A percentile compares a stretch with the other conserved stretches of the same genome.
These are phyloP conservation scores for Saccharomycopsis fibuligera DNA, from an alignment of 805 yeast genomes.

Conservation along the genomic window DNA sequence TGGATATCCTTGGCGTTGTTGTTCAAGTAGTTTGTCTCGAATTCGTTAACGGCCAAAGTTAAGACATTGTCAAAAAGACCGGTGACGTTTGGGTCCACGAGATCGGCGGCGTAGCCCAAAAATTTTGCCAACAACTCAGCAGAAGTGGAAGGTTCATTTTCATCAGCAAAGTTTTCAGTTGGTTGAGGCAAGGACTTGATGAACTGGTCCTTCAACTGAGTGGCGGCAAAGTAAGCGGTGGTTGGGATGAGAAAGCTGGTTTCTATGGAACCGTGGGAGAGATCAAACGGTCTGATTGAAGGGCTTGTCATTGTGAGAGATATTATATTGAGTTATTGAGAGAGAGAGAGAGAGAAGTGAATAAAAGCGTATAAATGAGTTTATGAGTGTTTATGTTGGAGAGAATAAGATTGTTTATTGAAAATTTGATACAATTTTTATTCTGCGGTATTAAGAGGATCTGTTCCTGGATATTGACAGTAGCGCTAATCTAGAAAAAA, in stretches of 20 bases:
- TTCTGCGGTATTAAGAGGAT: too few relatives aligned
- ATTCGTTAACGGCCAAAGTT: constrained; percentile 67
- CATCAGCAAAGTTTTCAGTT: constrained; percentile 80
- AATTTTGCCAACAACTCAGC: constrained; percentile 82
- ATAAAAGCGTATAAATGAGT: too few relatives aligned
- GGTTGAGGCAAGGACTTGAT: constrained; percentile 66
- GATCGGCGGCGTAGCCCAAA: constrained; percentile 60
- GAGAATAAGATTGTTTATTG: too few relatives aligned
- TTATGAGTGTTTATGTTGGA: not conserved
- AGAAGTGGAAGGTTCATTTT: constrained; percentile 81
- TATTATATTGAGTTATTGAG: too few relatives aligned
- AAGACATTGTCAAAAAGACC: constrained; percentile 67
- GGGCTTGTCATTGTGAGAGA: constrained; percentile 21
- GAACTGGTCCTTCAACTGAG: constrained; percentile 86
- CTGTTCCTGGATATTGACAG: too few relatives aligned
- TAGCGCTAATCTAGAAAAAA: too few relatives aligned
- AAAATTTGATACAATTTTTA: not conserved
- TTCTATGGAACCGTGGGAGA: constrained; percentile 83
- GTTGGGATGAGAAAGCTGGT: constrained; percentile 85
- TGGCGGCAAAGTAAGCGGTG: constrained; percentile 66
- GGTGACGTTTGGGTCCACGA: constrained; percentile 36
- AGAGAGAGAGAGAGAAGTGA: not conserved
- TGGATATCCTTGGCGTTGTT: constrained; percentile 71
- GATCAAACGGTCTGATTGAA: constrained; percentile 71
- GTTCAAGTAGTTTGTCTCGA: constrained; percentile 70